phyloP scores from a whole-genome alignment of 2,329 filamentous ascomycete species.

The Periconia sp. region DNA sequence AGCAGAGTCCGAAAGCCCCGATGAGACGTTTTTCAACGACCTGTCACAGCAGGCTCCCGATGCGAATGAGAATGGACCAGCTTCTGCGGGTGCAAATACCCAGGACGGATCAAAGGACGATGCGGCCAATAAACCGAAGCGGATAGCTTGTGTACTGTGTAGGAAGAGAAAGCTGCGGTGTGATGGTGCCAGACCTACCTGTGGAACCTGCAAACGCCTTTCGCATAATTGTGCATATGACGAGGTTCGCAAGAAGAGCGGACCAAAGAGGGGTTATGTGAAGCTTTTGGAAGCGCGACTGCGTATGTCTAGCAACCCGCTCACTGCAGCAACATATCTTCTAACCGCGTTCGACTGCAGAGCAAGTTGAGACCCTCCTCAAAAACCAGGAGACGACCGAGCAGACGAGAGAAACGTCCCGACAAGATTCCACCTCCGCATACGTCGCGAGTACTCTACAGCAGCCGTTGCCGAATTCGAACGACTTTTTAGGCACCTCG shows the following conservation, averaged over 20 bases:
- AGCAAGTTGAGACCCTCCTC: constrained; percentile 90
- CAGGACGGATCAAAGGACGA: constrained; percentile 55
- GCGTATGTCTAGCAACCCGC: constrained; percentile 64
- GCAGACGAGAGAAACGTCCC: constrained; percentile 29
- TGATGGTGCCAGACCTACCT: constrained; percentile 83
- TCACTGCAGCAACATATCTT: constrained; percentile 6
- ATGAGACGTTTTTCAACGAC: constrained; percentile 63
- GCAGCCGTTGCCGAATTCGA: constrained; percentile 27
- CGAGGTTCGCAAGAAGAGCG: constrained; percentile 91
- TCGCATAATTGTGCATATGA: constrained; percentile 90
- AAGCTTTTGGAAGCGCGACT: constrained; percentile 92
- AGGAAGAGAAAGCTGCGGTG: constrained; percentile 91
- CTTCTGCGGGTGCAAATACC: constrained; percentile 44
- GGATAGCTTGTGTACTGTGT: constrained; percentile 93
- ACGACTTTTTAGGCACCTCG: constrained; percentile 22
- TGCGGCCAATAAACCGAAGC: constrained; percentile 64
- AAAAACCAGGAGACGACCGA: constrained; percentile 73
- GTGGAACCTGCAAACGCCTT: constrained; percentile 85
- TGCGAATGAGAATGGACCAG: constrained; percentile 24
- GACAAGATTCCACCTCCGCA: constrained; percentile 31
- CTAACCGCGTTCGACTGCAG: constrained; percentile 55
- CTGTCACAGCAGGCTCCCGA: constrained; percentile 52
- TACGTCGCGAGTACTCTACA: constrained; percentile 40
- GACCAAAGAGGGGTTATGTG: constrained; percentile 91
- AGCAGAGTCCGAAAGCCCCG: constrained; percentile 42